These are phyloP conservation scores for Solanum lignicaule DNA, from an alignment of 257 asterid genomes.

Conservation along the genomic window DNA sequence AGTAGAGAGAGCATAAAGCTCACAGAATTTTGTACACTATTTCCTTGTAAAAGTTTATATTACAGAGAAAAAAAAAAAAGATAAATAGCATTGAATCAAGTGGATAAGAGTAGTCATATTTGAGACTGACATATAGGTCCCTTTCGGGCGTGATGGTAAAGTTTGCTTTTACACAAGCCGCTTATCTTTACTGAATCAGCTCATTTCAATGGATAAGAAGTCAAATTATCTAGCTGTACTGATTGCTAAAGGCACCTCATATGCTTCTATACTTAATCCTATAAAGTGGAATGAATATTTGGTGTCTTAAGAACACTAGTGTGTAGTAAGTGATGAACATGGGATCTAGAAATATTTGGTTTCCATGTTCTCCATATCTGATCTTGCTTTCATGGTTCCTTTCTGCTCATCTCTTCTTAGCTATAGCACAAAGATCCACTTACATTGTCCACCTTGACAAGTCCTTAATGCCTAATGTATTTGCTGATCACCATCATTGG, in stretches of 20 bases:
- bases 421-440: background rate
- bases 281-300: background rate
- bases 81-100: too few relatives aligned
- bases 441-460: background rate
- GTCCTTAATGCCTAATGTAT: background rate
- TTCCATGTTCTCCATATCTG: background rate
- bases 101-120: too few relatives aligned
- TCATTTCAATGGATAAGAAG: too few relatives aligned
- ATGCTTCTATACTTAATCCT: background rate
- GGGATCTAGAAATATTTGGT: background rate
- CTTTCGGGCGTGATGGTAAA: too few relatives aligned
- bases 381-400: background rate
- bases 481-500: background rate
- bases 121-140: too few relatives aligned
- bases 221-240: background rate
- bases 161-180: background rate
- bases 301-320: background rate
- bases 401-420: background rate
- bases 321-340: too few relatives aligned
- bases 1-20: too few relatives aligned
- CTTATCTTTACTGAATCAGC: background rate
- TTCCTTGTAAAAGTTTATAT: too few relatives aligned
- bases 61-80: too few relatives aligned
- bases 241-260: background rate
- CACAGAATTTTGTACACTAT: too few relatives aligned